Conservation (phyloP, 2,329 filamentous ascomycete species). For the Ophiobolus disseminans region DNA sequence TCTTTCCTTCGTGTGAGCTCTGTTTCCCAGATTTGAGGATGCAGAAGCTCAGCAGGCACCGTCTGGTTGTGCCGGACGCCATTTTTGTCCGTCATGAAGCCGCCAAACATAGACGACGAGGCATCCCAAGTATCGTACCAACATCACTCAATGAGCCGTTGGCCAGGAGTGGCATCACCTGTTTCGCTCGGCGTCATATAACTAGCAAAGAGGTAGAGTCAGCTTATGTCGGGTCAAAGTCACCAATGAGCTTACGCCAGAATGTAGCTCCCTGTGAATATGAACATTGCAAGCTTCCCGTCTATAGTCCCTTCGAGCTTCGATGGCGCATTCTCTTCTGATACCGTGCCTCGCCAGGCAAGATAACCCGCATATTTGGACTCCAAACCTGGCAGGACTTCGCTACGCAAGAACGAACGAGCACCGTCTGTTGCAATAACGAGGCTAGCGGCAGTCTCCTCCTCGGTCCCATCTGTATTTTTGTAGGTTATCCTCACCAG, state of each 20-base stretch:
- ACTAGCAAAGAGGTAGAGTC: constrained; percentile 3
- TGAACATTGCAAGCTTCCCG: constrained; percentile 12
- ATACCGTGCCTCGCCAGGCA: constrained; percentile 23
- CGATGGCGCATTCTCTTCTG: constrained; percentile 11
- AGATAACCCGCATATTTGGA: constrained; percentile 27
- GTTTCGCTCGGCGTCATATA: constrained; percentile 51
- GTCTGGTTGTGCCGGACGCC: constrained; percentile 49
- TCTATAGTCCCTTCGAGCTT: constrained; percentile 11
- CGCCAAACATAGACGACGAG: constrained; percentile 39
- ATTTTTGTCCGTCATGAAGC: constrained; percentile 52
- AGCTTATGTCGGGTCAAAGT: too few relatives aligned
- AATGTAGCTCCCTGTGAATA: neutral
- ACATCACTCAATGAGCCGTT: constrained; percentile 49
- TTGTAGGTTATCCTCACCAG: constrained; percentile 7
- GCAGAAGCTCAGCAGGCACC: constrained; percentile 48
- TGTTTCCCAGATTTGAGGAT: constrained; percentile 43
- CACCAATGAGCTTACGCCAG: neutral
- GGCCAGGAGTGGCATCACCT: constrained; percentile 36
- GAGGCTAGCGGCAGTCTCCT: constrained; percentile 8
- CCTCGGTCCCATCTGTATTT: neutral
- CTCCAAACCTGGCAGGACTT: constrained; percentile 14
- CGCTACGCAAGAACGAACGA: constrained; percentile 15
- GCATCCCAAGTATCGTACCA: constrained; percentile 49
- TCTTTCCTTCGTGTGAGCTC: constrained; percentile 32
- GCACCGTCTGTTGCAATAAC: constrained; percentile 29